A percentile compares a stretch with the other conserved stretches of the same genome.
Conservation (phyloP, 306 rosid species). For the Pyrus betulifolia region DNA sequence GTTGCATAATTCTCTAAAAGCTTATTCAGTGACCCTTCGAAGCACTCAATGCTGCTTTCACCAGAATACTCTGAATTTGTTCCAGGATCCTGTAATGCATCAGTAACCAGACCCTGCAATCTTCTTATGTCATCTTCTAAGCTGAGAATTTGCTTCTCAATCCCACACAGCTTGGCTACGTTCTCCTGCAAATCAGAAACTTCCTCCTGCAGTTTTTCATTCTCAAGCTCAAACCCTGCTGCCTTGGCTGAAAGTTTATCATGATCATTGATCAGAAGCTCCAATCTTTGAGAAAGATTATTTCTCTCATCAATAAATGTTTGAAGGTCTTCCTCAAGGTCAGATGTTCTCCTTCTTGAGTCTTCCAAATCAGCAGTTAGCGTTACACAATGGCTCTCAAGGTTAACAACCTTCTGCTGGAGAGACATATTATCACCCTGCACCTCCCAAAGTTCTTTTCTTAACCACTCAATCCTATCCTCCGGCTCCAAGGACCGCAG, state of each 20-base stretch:
- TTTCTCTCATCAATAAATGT: slow-evolving; percentile 44
- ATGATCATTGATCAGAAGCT: slow-evolving; percentile 37
- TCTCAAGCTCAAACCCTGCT: slow-evolving; percentile 52
- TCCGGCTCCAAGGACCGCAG: slow-evolving; percentile 74
- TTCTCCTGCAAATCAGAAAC: slow-evolving; percentile 41
- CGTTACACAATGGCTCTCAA: slow-evolving; percentile 58
- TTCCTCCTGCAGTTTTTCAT: slow-evolving; percentile 49
- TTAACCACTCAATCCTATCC: slow-evolving; percentile 77
- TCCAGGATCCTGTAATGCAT: slow-evolving; percentile 49
- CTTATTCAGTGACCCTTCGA: slow-evolving; percentile 58
- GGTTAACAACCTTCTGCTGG: slow-evolving; percentile 62
- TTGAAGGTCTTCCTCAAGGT: slow-evolving; percentile 51
- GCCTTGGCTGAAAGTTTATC: slow-evolving; percentile 41
- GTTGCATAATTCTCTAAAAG: slow-evolving; percentile 50
- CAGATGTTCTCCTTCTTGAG: slow-evolving; percentile 47
- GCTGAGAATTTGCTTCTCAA: slow-evolving; percentile 35
- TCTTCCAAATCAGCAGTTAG: slow-evolving; percentile 74
- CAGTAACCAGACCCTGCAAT: slow-evolving; percentile 49
- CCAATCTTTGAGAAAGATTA: slow-evolving; percentile 52
- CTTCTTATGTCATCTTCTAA: slow-evolving; percentile 46
- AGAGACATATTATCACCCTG: slow-evolving; percentile 54
- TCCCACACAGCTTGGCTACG: slow-evolving; percentile 38
- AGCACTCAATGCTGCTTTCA: slow-evolving; percentile 46
- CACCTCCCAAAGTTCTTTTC: slow-evolving; percentile 60
- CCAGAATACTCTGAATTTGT: slow-evolving; percentile 38